Percentiles rank a stretch among this genome's conserved stretches.
Evolutionary conservation across 176 grass and related monocot genomes (phyloP).

Genomic region (Chrysopogon serrulatus): DNA sequence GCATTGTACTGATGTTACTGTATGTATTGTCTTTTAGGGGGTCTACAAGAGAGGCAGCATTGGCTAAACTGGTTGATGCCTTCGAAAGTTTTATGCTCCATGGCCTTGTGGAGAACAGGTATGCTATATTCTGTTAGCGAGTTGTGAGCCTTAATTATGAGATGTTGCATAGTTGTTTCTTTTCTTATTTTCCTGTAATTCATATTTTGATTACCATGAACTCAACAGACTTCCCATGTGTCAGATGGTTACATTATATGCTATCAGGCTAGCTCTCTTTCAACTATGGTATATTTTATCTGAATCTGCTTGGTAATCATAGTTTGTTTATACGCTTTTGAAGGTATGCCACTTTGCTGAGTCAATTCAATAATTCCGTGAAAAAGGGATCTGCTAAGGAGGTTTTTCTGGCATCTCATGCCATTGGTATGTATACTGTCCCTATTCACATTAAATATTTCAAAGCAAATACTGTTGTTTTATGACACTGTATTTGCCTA

Average conservation of each 20-base stretch:
- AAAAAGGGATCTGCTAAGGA: constrained; percentile 78
- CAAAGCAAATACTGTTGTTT: not conserved
- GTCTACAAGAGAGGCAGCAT: constrained; percentile 64
- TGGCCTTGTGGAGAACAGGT: constrained; percentile 79
- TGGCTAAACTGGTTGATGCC: constrained; percentile 61
- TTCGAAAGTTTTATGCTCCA: constrained; percentile 79
- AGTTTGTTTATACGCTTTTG: constrained; percentile 8
- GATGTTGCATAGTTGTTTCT: not conserved
- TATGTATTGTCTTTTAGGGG: constrained; percentile 47
- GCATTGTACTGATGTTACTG: not conserved
- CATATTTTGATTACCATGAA: not conserved
- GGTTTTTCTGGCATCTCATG: constrained; percentile 59
- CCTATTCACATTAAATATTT: not conserved
- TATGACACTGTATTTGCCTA: constrained; percentile 1
- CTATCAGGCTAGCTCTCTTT: not conserved
- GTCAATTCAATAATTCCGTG: constrained; percentile 74
- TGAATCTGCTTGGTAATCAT: not conserved
- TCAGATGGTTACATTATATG: not conserved
- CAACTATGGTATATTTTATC: not conserved
- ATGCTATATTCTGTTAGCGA: constrained; percentile 1
- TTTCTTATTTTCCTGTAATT: not conserved
- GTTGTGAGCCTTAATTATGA: not conserved
- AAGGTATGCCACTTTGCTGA: constrained; percentile 77
- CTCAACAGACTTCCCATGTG: not conserved
- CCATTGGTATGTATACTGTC: constrained; percentile 42